Evolutionary conservation across 192 early-diverging fungal species (phyloP), one percentile per base, ranked within the genome.

Genomic region (Pilaira anomala): DNA sequence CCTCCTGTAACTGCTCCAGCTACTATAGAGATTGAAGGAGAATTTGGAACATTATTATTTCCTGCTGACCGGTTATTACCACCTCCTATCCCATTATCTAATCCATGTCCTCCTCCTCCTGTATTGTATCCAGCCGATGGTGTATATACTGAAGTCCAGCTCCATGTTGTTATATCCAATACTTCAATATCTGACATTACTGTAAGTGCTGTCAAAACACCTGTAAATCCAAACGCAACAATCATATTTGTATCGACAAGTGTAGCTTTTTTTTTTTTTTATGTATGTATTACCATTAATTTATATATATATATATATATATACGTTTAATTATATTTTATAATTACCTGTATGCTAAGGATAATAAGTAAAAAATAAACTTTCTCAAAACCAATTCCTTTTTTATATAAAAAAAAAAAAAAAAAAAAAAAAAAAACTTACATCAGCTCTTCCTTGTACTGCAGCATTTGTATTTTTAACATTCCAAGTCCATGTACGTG

Each of bases 211-310:
- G 69, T 71, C 9, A 63, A 64, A n/a, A 71, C 69, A 22, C 69
- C 69, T 40, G 69, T 71, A 46, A 71, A 71, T 33, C 69, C 69
- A 53, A 71, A 71, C 19, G 69, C 69, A 40, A 71, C 69, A 44
- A 71, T 71, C 69, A 71, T 71, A 30, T 65, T 71, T 14, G 48
- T 71, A 33, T 63, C 58, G 26, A 71, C 46, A 19, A 71, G 25
- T 2, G 69, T 71, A 26, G 69, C 69, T 71, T 40, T 16, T 40
- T 25, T 3, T 46, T 60, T 41, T 24, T 41, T 41, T 24, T 41
- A 22, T 13, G 7, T 8, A 58, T n/a, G 0, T 39, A 19, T 53
- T 18, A 60, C 42, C 7, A 29, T 19, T 13, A 29, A 45, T 11
- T 8, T 16, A 19, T 11, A 42, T 9, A 1, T 40, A 13, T 18